Evolutionary conservation across 1,284 basidiomycete genomes (phyloP).

Genomic region (Rhodotorula sp.): DNA sequence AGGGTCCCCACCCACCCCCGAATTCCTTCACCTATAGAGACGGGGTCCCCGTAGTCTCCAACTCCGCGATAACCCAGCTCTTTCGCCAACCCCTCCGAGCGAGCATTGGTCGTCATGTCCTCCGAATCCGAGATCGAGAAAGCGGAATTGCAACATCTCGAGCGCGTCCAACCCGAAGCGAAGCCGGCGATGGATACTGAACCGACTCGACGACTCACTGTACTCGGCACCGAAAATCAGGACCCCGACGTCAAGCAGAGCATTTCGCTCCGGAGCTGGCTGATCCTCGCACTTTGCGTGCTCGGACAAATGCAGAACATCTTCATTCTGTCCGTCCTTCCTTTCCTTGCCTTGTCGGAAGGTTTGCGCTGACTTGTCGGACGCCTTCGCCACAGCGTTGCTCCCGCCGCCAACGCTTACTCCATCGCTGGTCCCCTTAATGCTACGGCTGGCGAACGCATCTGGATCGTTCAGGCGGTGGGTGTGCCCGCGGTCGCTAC

Average conservation of each 20-base stretch:
- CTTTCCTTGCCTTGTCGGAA: neutral
- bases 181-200: neutral
- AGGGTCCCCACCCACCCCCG: too few relatives aligned
- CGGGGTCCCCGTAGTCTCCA: too few relatives aligned
- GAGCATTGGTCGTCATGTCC: neutral
- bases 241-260: constrained; percentile 10
- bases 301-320: constrained; percentile 16
- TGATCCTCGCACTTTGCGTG: constrained; percentile 11
- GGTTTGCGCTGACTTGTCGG: neutral
- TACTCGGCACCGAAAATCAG: constrained; percentile 12
- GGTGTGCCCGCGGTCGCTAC: constrained; percentile 15
- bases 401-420: constrained; percentile 19
- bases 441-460: constrained; percentile 10
- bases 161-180: neutral
- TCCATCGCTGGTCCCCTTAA: constrained; percentile 14
- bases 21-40: too few relatives aligned
- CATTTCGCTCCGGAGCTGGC: constrained; percentile 1
- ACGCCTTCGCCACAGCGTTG: neutral
- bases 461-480: constrained; percentile 21
- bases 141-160: neutral
- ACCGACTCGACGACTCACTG: neutral
- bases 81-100: too few relatives aligned
- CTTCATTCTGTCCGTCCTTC: constrained; percentile 6
- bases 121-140: neutral
- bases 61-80: too few relatives aligned